A percentile compares a stretch with the other conserved stretches of the same genome.
Evolutionary conservation across 805 yeast species (phyloP).

Genomic region (Lachancea quebecensis): DNA sequence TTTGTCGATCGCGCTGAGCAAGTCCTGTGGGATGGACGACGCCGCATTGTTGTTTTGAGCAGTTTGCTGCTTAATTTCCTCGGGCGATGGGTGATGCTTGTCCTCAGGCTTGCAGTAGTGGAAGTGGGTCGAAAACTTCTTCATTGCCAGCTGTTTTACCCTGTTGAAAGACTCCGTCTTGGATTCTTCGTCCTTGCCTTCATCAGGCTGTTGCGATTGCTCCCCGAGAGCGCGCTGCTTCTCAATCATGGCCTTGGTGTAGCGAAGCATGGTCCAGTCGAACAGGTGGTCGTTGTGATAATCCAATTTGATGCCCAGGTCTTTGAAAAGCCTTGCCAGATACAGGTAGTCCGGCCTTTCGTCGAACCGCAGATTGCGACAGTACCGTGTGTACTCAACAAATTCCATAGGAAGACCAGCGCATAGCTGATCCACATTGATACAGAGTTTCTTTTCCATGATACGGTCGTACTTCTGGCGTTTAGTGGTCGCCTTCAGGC

Average conservation of each 20-base stretch:
- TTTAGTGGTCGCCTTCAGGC: constrained; percentile 92
- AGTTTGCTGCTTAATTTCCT: constrained; percentile 31
- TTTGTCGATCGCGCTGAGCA: constrained; percentile 27
- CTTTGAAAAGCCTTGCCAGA: constrained; percentile 83
- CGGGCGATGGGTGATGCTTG: constrained; percentile 30
- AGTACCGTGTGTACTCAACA: constrained; percentile 78
- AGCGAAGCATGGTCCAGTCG: constrained; percentile 78
- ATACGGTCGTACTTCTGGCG: constrained; percentile 96
- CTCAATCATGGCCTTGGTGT: constrained; percentile 33
- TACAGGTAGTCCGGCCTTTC: constrained; percentile 94
- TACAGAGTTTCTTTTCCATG: constrained; percentile 89
- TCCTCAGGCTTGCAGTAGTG: constrained; percentile 29
- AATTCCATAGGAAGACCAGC: constrained; percentile 91
- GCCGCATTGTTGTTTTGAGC: constrained; percentile 22
- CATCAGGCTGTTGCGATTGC: constrained; percentile 8
- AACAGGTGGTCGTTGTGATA: constrained; percentile 90
- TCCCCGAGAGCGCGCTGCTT: constrained; percentile 22
- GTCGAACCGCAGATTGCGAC: constrained; percentile 85
- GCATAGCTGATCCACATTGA: constrained; percentile 78
- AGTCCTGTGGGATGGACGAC: constrained; percentile 23
- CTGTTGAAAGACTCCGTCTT: constrained; percentile 31
- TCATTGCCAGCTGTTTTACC: constrained; percentile 30
- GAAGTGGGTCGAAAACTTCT: constrained; percentile 33
- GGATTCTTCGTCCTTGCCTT: constrained; percentile 10
- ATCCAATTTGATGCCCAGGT: constrained; percentile 78